A percentile compares a stretch with the other conserved stretches of the same genome.
These are phyloP conservation scores for Stemphylium lycopersici DNA, from an alignment of 2,329 filamentous ascomycete species.

Conservation along the genomic window DNA sequence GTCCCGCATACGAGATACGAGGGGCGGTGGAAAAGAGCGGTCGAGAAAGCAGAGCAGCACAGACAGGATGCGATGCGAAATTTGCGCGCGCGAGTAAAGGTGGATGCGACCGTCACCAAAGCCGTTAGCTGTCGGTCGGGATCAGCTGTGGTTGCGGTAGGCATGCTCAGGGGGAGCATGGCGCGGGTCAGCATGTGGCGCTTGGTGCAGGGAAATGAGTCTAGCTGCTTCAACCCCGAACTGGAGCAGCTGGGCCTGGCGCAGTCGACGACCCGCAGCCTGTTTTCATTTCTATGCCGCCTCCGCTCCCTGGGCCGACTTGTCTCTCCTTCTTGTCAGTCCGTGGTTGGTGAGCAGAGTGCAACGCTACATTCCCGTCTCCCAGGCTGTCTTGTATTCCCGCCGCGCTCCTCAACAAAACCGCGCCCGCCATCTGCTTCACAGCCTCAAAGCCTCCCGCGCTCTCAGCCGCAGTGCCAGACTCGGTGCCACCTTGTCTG, in stretches of 20 bases:
- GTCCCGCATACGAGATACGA: not conserved
- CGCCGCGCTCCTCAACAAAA: not conserved
- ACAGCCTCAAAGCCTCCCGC: not conserved
- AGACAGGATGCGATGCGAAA: not conserved
- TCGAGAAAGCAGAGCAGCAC: not conserved
- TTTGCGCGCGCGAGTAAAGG: not conserved
- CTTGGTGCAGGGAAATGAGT: conserved; percentile 11
- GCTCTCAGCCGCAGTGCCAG: not conserved
- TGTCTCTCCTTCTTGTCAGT: conserved; percentile 17
- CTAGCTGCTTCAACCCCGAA: conserved; percentile 8
- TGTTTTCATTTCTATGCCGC: conserved; percentile 17
- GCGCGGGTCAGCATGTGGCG: conserved; percentile 16
- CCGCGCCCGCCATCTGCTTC: conserved; percentile 3
- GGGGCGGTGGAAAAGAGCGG: not conserved
- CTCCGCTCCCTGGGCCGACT: conserved; percentile 7
- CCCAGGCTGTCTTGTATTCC: not conserved
- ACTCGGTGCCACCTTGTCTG: not conserved
- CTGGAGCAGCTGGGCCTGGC: conserved; percentile 3
- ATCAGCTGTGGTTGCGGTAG: not conserved
- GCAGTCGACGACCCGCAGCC: conserved; percentile 8
- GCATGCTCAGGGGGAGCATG: conserved; percentile 12
- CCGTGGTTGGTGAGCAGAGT: conserved; percentile 9
- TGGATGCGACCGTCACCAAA: not conserved
- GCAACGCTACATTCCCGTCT: not conserved
- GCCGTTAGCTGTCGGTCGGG: not conserved